Conservation (phyloP, 805 yeast genomes). For the Yarrowia hollandica region DNA sequence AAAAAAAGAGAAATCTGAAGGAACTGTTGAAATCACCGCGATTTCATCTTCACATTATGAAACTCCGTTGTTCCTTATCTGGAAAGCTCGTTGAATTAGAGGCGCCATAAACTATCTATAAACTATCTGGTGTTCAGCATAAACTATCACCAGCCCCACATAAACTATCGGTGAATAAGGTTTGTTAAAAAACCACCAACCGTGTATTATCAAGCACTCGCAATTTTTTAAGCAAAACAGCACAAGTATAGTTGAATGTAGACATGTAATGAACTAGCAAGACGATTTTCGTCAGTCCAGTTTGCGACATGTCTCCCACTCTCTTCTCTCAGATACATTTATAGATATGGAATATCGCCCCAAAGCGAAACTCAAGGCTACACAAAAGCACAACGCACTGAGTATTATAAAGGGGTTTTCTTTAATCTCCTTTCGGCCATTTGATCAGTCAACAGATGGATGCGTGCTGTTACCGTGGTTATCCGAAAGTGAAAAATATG, state of each 20-base stretch:
- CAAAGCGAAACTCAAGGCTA: slow-evolving; percentile 28
- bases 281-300: neutral
- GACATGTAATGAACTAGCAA: neutral
- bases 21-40: no score
- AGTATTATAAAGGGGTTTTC: slow-evolving; percentile 25
- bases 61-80: no score
- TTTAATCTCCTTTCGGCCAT: slow-evolving; percentile 28
- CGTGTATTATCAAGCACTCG: no score
- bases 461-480: slow-evolving; percentile 26
- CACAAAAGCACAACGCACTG: slow-evolving; percentile 23
- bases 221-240: no score
- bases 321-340: slow-evolving; percentile 16
- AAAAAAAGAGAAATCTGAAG: no score
- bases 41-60: no score
- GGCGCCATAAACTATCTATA: no score
- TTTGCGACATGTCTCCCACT: neutral
- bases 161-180: no score
- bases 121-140: no score
- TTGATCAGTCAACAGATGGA: slow-evolving; percentile 26
- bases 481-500: slow-evolving; percentile 23
- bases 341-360: slow-evolving; percentile 21
- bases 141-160: no score
- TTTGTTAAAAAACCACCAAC: no score
- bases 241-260: neutral
- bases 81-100: no score